These are phyloP conservation scores for Claviceps purpurea DNA, from an alignment of 2,329 filamentous ascomycete species.

Conservation along the genomic window DNA sequence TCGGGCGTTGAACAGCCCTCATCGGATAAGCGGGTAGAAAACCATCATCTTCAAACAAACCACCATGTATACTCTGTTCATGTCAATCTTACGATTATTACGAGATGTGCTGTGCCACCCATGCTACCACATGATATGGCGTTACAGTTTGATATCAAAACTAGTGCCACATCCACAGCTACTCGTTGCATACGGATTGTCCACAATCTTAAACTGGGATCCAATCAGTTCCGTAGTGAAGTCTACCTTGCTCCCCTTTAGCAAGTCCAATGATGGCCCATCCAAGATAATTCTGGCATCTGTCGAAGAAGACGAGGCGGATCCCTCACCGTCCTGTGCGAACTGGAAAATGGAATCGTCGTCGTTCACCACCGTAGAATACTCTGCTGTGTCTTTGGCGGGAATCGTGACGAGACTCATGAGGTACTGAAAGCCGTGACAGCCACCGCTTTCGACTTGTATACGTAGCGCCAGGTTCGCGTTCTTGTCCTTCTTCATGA, in stretches of 20 bases:
- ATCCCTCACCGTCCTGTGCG: conserved; percentile 32
- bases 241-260: conserved; percentile 91
- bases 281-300: conserved; percentile 79
- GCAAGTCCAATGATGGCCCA: conserved; percentile 67
- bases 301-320: conserved; percentile 15
- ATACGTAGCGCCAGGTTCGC: conserved; percentile 79
- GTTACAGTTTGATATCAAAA: conserved; percentile 73
- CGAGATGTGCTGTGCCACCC: background rate
- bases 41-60: too few species aligned
- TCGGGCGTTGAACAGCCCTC: too few species aligned
- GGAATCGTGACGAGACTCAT: conserved; percentile 69
- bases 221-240: conserved; percentile 90
- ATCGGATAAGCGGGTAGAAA: too few species aligned
- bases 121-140: background rate
- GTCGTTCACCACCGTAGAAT: conserved; percentile 34
- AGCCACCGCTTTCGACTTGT: conserved; percentile 83
- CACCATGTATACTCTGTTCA: too few species aligned
- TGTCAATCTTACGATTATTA: background rate
- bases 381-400: conserved; percentile 18
- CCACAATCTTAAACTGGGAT: conserved; percentile 85
- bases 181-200: conserved; percentile 83
- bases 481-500: conserved; percentile 59
- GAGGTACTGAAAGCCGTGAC: conserved; percentile 94
- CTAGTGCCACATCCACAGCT: conserved; percentile 96
- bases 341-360: conserved; percentile 86